Evolutionary conservation across 768 basidiomycete genomes (phyloP).

Genomic region (Crucibulum laeve): DNA sequence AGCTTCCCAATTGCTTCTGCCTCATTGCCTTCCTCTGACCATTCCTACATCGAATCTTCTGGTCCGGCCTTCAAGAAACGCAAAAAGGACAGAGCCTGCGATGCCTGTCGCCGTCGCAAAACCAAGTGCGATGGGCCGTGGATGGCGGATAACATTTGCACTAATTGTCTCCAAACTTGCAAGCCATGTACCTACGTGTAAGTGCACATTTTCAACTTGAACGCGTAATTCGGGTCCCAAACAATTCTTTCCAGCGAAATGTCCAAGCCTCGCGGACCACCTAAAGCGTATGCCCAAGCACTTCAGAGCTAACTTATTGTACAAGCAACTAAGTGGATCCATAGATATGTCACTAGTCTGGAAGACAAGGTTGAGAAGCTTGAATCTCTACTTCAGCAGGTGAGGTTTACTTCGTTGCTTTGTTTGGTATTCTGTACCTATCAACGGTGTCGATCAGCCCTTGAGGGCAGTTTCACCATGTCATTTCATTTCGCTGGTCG

Average conservation of each 20-base stretch:
- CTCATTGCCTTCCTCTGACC: no score
- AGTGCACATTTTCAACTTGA: slow-evolving; percentile 14
- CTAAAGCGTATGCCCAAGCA: slow-evolving; percentile 52
- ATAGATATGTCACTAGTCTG: slow-evolving; percentile 52
- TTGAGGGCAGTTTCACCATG: no score
- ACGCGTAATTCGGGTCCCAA: neutral
- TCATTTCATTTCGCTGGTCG: no score
- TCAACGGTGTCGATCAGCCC: neutral
- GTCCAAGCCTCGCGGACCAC: slow-evolving; percentile 62
- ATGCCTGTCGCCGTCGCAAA: slow-evolving; percentile 54
- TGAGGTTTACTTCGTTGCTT: slow-evolving; percentile 18
- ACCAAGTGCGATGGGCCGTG: slow-evolving; percentile 58
- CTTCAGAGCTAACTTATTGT: neutral
- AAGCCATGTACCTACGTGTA: slow-evolving; percentile 61
- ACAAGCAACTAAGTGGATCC: neutral
- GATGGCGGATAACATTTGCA: slow-evolving; percentile 45
- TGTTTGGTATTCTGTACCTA: neutral
- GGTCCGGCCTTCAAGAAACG: slow-evolving; percentile 29
- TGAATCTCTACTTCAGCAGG: slow-evolving; percentile 50
- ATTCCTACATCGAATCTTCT: no score
- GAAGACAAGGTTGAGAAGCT: slow-evolving; percentile 57
- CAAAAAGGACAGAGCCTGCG: slow-evolving; percentile 54
- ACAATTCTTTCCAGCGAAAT: slow-evolving; percentile 37
- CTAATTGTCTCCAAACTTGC: slow-evolving; percentile 49
- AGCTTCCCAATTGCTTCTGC: no score